Evolutionary conservation across 2,329 filamentous ascomycete species (phyloP).

Genomic region (Didymella pomorum): DNA sequence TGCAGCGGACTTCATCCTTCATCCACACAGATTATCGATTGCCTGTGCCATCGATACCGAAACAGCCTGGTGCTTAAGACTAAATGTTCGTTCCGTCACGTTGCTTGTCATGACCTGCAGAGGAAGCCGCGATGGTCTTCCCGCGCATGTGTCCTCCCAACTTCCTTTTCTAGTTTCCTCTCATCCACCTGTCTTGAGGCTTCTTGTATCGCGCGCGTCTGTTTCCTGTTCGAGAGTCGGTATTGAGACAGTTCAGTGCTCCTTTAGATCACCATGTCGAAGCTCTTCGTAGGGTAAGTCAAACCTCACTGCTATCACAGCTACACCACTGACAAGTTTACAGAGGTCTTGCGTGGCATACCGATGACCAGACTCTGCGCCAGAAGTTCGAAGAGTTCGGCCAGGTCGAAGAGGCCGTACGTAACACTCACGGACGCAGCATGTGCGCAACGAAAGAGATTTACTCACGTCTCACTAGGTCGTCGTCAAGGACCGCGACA

Average conservation of each 20-base stretch:
- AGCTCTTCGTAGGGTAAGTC: conserved; percentile 91
- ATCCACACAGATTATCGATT: conserved; percentile 28
- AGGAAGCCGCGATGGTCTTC: conserved; percentile 42
- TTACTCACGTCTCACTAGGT: conserved; percentile 66
- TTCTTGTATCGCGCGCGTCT: conserved; percentile 40
- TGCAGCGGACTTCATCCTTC: conserved; percentile 27
- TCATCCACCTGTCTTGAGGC: conserved; percentile 33
- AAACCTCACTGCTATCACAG: conserved; percentile 4
- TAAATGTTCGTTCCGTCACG: conserved; percentile 53
- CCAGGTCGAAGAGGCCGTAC: conserved; percentile 90
- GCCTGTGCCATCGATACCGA: conserved; percentile 37
- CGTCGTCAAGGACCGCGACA: conserved; percentile 97
- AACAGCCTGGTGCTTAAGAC: conserved; percentile 42
- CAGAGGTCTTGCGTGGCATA: conserved; percentile 98
- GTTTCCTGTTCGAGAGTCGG: conserved; percentile 42
- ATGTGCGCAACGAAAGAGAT: background rate
- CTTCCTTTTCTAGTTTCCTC: conserved; percentile 30
- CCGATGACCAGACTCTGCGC: conserved; percentile 85
- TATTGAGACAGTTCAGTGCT: conserved; percentile 53
- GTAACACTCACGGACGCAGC: conserved; percentile 52
- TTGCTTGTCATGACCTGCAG: conserved; percentile 44
- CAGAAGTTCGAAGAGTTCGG: conserved; percentile 94
- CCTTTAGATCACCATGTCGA: conserved; percentile 72
- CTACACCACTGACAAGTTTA: conserved; percentile 18
- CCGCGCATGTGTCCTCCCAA: conserved; percentile 32